Conservation (phyloP, 108 stramenopile species). For the Nitzschia putrida region DNA sequence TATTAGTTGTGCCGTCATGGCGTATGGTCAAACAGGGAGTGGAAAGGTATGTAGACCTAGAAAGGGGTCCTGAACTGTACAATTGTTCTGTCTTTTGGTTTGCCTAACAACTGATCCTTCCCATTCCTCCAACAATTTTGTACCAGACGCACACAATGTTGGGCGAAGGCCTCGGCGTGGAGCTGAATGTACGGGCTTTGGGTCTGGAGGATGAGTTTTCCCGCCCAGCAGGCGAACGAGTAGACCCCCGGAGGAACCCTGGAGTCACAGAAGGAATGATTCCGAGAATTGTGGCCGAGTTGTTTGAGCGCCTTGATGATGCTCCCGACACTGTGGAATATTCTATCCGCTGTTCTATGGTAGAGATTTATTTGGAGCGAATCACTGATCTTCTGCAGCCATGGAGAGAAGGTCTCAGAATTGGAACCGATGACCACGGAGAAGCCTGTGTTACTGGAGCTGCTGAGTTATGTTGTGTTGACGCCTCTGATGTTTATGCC, state of each 20-base stretch:
- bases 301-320: constrained; percentile 56
- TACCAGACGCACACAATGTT: constrained; percentile 30
- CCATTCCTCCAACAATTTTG: not conserved
- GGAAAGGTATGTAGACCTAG: constrained; percentile 47
- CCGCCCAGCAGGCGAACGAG: not conserved
- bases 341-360: constrained; percentile 86
- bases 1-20: constrained; percentile 79
- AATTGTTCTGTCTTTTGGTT: too few species aligned
- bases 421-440: constrained; percentile 12
- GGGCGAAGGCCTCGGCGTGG: constrained; percentile 29
- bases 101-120: not conserved
- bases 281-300: constrained; percentile 50
- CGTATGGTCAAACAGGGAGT: constrained; percentile 88
- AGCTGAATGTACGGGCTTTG: constrained; percentile 19
- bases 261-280: constrained; percentile 61
- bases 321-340: constrained; percentile 60
- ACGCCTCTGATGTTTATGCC: constrained; percentile 68
- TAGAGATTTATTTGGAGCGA: constrained; percentile 96
- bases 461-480: constrained; percentile 69
- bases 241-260: constrained; percentile 23
- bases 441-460: constrained; percentile 30
- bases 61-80: too few species aligned
- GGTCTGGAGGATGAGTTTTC: constrained; percentile 2
- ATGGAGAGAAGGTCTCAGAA: constrained; percentile 14
- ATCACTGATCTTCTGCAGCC: constrained; percentile 87